These are phyloP conservation scores for Pseudocercospora vitis DNA, from an alignment of 2,329 filamentous ascomycete genomes.

Conservation along the genomic window DNA sequence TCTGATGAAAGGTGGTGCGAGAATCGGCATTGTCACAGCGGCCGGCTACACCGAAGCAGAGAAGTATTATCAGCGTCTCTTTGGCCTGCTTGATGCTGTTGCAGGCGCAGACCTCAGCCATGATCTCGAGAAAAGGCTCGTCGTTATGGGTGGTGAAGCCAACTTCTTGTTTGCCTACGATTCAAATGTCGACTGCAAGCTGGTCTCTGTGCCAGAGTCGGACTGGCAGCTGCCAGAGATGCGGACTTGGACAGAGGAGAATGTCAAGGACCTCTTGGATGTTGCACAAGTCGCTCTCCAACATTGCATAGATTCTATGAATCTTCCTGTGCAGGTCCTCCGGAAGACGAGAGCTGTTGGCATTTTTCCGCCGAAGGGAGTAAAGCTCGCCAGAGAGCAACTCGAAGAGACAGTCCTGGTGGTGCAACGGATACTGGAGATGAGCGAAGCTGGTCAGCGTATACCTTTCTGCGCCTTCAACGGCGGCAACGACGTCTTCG, in stretches of 20 bases:
- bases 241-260: slow-evolving; percentile 71
- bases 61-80: slow-evolving; percentile 81
- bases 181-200: slow-evolving; percentile 61
- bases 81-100: slow-evolving; percentile 82
- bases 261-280: slow-evolving; percentile 80
- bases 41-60: slow-evolving; percentile 89
- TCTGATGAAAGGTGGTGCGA: slow-evolving; percentile 74
- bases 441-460: slow-evolving; percentile 65
- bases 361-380: slow-evolving; percentile 53
- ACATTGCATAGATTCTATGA: slow-evolving; percentile 77
- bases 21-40: slow-evolving; percentile 93
- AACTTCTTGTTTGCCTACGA: slow-evolving; percentile 91
- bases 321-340: slow-evolving; percentile 74
- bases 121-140: slow-evolving; percentile 47
- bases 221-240: slow-evolving; percentile 78
- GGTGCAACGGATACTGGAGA: slow-evolving; percentile 87
- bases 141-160: slow-evolving; percentile 93
- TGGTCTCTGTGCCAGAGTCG: slow-evolving; percentile 63
- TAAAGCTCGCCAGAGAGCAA: slow-evolving; percentile 71
- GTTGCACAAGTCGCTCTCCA: slow-evolving; percentile 80
- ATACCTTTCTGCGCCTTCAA: slow-evolving; percentile 98
- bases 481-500: slow-evolving; percentile 94
- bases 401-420: slow-evolving; percentile 95
- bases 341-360: slow-evolving; percentile 74
- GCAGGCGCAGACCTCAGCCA: slow-evolving; percentile 49